Evolutionary conservation across 2,329 filamentous ascomycete species (phyloP).

Genomic region (Venturia nashicola): DNA sequence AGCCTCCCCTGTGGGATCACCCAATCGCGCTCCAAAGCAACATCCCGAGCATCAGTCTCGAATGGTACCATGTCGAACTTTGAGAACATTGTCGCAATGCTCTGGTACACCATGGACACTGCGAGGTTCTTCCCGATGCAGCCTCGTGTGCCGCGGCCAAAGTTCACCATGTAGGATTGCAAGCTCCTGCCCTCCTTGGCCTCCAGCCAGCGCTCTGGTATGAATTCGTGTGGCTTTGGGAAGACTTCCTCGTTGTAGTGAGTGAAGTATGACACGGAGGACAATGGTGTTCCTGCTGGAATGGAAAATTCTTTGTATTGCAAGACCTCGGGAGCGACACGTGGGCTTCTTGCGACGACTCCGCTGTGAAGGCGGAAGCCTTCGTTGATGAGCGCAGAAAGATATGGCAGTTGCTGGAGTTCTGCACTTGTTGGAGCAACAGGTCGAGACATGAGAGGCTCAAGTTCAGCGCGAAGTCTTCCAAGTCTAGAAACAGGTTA

Average conservation of each 20-base stretch:
- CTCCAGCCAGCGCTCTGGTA: constrained; percentile 37
- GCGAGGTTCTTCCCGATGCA: background rate
- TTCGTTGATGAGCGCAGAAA: constrained; percentile 38
- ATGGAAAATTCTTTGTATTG: constrained; percentile 1
- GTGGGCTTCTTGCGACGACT: background rate
- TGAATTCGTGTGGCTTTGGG: constrained; percentile 29
- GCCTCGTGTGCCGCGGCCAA: background rate
- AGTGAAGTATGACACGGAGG: constrained; percentile 15
- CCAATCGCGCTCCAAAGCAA: background rate
- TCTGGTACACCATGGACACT: background rate
- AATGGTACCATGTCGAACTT: background rate
- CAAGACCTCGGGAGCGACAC: constrained; percentile 3
- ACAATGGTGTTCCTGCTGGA: constrained; percentile 9
- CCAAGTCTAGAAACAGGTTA: background rate
- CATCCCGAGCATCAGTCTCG: background rate
- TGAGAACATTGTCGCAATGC: background rate
- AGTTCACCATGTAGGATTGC: background rate
- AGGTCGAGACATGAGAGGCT: background rate
- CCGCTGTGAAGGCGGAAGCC: constrained; percentile 31
- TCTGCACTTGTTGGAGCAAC: background rate
- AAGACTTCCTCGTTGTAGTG: constrained; percentile 35
- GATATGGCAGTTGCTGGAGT: constrained; percentile 25
- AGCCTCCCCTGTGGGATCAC: background rate
- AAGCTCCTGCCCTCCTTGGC: constrained; percentile 12
- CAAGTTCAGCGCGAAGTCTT: background rate